Evolutionary conservation across 257 asterid genomes (phyloP).

Genomic region (Paraleonurus japonicus): DNA sequence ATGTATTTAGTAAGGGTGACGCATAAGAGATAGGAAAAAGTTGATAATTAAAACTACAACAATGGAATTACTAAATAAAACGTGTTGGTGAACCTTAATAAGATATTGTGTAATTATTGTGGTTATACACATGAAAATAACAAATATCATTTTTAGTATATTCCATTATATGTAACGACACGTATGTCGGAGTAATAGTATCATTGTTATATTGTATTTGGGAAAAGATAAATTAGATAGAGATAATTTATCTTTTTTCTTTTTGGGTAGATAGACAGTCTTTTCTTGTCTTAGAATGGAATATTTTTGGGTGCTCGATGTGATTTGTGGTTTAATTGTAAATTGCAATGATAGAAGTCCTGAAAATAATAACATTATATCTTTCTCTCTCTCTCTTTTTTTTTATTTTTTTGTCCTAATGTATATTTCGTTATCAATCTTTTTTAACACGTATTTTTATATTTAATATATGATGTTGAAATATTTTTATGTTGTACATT

Average conservation of each 20-base stretch:
- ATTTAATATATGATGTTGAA: background rate
- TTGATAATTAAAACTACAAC: no score
- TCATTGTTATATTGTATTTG: background rate
- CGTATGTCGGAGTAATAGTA: background rate
- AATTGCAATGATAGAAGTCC: conserved; percentile 2
- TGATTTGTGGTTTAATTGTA: conserved; percentile 36
- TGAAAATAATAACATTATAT: background rate
- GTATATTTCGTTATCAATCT: background rate
- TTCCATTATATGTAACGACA: background rate
- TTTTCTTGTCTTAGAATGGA: conserved; percentile 25
- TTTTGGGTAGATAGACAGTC: conserved; percentile 24
- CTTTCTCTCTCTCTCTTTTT: no score
- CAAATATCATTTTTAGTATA: background rate
- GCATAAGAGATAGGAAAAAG: background rate
- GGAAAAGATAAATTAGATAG: background rate
- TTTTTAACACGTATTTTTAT: background rate
- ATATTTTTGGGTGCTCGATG: conserved; percentile 57
- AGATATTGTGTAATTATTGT: background rate
- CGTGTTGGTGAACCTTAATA: background rate
- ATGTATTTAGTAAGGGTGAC: no score
- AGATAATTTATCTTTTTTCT: background rate
- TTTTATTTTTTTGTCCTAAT: no score
- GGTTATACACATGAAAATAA: background rate
- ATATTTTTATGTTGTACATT: no score
- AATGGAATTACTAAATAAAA: background rate